These are phyloP conservation scores for Pseudogymnoascus sp. DNA, from an alignment of 2,329 filamentous ascomycete species.

Conservation along the genomic window DNA sequence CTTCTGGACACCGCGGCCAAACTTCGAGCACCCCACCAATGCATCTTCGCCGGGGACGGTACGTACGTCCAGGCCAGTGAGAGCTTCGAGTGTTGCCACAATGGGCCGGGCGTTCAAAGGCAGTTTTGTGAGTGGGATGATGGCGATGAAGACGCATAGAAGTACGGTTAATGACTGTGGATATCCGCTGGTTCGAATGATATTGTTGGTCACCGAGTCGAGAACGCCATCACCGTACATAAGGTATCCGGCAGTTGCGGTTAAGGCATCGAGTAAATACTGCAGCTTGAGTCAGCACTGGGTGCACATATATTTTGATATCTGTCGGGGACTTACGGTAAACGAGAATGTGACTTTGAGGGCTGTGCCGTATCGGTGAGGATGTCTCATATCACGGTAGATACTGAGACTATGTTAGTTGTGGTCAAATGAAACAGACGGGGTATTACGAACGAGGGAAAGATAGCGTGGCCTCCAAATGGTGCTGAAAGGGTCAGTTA, in stretches of 20 bases:
- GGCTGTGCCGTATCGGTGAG: constrained; percentile 59
- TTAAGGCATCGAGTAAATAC: constrained; percentile 72
- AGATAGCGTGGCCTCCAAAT: constrained; percentile 58
- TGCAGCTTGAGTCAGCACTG: constrained; percentile 25
- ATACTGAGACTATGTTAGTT: constrained; percentile 55
- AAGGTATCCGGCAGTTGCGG: constrained; percentile 75
- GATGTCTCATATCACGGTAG: constrained; percentile 67
- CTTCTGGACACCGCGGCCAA: constrained; percentile 51
- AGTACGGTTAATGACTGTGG: constrained; percentile 65
- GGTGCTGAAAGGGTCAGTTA: constrained; percentile 30
- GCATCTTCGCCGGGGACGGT: constrained; percentile 38
- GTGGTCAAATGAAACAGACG: background rate
- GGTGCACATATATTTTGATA: background rate
- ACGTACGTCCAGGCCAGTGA: constrained; percentile 54
- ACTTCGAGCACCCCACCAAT: constrained; percentile 46
- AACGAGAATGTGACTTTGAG: constrained; percentile 78
- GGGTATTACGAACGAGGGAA: constrained; percentile 41
- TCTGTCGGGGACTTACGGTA: constrained; percentile 48
- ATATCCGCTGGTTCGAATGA: constrained; percentile 67
- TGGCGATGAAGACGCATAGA: constrained; percentile 78
- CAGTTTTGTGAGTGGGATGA: constrained; percentile 94
- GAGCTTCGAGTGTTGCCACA: constrained; percentile 72
- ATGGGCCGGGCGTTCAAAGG: constrained; percentile 84
- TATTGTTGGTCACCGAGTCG: constrained; percentile 86
- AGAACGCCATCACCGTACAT: constrained; percentile 92